Percentiles rank a stretch among this genome's conserved stretches.
Evolutionary conservation across 352 stramenopile genomes (phyloP).

Genomic region (Phytophthora palmivora): DNA sequence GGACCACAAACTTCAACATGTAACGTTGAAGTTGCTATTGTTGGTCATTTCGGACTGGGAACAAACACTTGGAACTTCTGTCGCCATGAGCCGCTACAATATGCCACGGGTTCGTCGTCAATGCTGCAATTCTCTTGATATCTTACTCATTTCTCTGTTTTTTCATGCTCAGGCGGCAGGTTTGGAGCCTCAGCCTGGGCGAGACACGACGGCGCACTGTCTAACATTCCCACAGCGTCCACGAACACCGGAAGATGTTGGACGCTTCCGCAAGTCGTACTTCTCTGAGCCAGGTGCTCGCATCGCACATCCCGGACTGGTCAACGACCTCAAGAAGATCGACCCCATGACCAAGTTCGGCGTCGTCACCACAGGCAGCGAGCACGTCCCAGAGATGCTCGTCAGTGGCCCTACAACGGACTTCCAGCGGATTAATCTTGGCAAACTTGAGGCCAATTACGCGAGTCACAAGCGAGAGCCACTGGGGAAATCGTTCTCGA

Average conservation of each 20-base stretch:
- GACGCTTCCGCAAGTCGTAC: conserved; percentile 86
- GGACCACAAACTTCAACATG: no score
- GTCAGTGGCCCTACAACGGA: conserved; percentile 50
- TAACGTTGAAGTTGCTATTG: conserved; percentile 9
- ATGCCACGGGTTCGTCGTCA: conserved; percentile 35
- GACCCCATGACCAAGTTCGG: conserved; percentile 73
- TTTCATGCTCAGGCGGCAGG: conserved; percentile 48
- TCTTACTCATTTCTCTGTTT: background rate
- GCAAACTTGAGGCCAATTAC: conserved; percentile 82
- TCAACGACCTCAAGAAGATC: conserved; percentile 79
- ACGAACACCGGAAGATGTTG: conserved; percentile 71
- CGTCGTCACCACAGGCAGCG: conserved; percentile 66
- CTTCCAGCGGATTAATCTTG: conserved; percentile 73
- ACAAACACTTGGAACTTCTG: background rate
- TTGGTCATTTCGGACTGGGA: conserved; percentile 5
- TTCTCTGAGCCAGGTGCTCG: conserved; percentile 76
- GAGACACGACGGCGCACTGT: conserved; percentile 60
- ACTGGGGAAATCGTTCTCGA: conserved; percentile 71
- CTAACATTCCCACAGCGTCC: conserved; percentile 68
- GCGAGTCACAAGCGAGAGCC: conserved; percentile 81
- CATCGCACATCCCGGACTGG: conserved; percentile 79
- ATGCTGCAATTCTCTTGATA: background rate
- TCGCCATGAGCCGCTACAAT: conserved; percentile 33
- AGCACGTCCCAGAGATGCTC: conserved; percentile 76
- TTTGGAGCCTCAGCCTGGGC: conserved; percentile 39